These are phyloP conservation scores for Teratosphaeria destructans DNA, from an alignment of 2,329 filamentous ascomycete genomes.

Conservation along the genomic window DNA sequence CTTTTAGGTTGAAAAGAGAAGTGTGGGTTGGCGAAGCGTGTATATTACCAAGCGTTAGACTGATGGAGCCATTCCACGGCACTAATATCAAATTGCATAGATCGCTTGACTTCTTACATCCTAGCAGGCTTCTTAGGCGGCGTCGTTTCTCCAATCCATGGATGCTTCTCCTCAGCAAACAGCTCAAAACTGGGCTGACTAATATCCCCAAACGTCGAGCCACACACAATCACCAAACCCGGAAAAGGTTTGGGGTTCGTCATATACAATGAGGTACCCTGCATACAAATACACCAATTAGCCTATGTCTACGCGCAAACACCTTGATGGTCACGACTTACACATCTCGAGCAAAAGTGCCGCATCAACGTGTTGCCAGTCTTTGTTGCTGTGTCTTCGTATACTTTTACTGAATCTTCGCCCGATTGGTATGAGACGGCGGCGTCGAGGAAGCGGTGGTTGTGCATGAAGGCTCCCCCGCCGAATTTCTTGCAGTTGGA, in stretches of 20 bases:
- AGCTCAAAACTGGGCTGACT: constrained; percentile 8
- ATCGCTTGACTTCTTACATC: neutral
- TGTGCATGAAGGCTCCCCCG: constrained; percentile 21
- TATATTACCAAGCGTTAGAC: too few species aligned
- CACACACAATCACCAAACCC: constrained; percentile 9
- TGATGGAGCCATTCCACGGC: neutral
- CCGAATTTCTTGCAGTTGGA: constrained; percentile 12
- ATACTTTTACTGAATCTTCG: constrained; percentile 12
- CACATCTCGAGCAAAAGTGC: constrained; percentile 21
- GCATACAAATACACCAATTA: neutral
- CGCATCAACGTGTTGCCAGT: constrained; percentile 15
- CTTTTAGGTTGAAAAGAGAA: neutral
- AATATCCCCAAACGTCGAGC: constrained; percentile 9
- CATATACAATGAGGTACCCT: constrained; percentile 15
- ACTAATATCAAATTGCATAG: neutral
- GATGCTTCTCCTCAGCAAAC: constrained; percentile 8
- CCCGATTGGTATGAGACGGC: constrained; percentile 16
- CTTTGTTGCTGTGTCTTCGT: constrained; percentile 17
- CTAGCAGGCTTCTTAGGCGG: constrained; percentile 2
- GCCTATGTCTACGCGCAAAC: neutral
- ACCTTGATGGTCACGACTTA: constrained; percentile 4
- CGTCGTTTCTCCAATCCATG: constrained; percentile 9
- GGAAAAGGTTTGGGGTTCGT: constrained; percentile 10
- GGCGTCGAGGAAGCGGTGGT: constrained; percentile 19
- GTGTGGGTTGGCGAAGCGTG: neutral